Evolutionary conservation across 179 eudicot genomes (phyloP), one percentile per base, ranked within the genome.

Genomic region (Beta corolliflora): DNA sequence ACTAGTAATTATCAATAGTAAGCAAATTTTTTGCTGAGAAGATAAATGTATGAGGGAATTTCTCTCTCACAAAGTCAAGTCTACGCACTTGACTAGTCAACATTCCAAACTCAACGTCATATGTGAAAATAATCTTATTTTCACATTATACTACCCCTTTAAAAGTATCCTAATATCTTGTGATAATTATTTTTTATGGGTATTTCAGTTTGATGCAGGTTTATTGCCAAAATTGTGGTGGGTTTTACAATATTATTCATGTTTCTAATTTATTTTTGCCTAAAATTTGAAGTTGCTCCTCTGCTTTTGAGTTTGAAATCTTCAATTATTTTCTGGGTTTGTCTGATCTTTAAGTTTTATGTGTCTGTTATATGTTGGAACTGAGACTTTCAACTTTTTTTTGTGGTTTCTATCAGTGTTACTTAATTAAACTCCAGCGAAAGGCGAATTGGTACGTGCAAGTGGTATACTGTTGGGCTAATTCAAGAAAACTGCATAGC

Each of bases 61-160:
- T 81, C 19, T 9, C 1, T 15, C 36, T 46, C 44, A 77, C n/a
- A 10, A 61, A 61, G 80, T 77, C 66, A n/a, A 77, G 84, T 77
- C 77, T 71, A 25, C 21, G 81, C 78, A 29, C 6, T 68, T 65
- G 74, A 46, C 10, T 64, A 79, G 77, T 79, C 77, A 71, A 71
- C 59, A 25, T 67, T 83, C 85, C 59, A 68, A 14, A 14, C 36
- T 68, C 48, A 36, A 31, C 58, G 76, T 68, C 68, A 70, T 56
- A 18, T 76, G 16, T 48, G 54, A 10, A 31, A 69, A 31, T 14
- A 77, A 29, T 61, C 25, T 29, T 60, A 9, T 46, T 36, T 81
- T 76, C 84, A 82, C 65, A 82, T 75, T 77, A 50, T 11, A 48
- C 9, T 9, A 71, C 29, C 12, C 45, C 45, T 19, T 1, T 10